Percentiles rank a stretch among this genome's conserved stretches.
These are phyloP conservation scores for Amaranthus cruentus DNA, from an alignment of 148 eudicot species.

Conservation along the genomic window DNA sequence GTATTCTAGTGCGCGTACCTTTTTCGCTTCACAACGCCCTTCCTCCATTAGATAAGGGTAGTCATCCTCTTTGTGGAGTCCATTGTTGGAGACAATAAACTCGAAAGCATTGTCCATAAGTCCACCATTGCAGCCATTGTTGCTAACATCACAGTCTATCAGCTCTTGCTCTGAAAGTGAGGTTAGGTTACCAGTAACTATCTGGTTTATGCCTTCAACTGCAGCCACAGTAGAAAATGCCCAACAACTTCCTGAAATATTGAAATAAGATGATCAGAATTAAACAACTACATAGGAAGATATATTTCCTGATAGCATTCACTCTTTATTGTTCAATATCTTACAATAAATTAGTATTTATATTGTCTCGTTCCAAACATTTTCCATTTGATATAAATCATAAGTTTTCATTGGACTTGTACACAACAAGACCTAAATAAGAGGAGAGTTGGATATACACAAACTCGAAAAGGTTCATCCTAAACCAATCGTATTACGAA, in stretches of 20 bases:
- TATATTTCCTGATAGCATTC: no score
- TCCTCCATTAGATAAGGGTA: constrained; percentile 55
- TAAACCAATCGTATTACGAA: no score
- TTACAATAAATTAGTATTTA: no score
- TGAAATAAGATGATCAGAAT: background rate
- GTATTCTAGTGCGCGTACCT: constrained; percentile 21
- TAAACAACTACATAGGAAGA: no score
- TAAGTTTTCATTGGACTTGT: no score
- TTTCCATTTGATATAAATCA: no score
- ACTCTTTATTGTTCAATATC: no score
- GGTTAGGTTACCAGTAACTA: constrained; percentile 47
- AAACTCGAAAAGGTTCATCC: no score
- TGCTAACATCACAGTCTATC: constrained; percentile 49
- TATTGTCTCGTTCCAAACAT: no score
- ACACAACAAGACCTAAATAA: no score
- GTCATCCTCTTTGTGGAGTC: constrained; percentile 52
- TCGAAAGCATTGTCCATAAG: constrained; percentile 56
- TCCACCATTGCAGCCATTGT: constrained; percentile 55
- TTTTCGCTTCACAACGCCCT: constrained; percentile 45
- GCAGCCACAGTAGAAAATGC: constrained; percentile 64
- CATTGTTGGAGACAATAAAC: constrained; percentile 41
- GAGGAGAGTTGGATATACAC: no score
- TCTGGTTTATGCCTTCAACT: constrained; percentile 63
- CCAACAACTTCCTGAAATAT: constrained; percentile 56
- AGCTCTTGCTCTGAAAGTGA: constrained; percentile 57